A percentile compares a stretch with the other conserved stretches of the same genome.
phyloP scores from a whole-genome alignment of 129 eudicot species.

The Apium graveolens region DNA sequence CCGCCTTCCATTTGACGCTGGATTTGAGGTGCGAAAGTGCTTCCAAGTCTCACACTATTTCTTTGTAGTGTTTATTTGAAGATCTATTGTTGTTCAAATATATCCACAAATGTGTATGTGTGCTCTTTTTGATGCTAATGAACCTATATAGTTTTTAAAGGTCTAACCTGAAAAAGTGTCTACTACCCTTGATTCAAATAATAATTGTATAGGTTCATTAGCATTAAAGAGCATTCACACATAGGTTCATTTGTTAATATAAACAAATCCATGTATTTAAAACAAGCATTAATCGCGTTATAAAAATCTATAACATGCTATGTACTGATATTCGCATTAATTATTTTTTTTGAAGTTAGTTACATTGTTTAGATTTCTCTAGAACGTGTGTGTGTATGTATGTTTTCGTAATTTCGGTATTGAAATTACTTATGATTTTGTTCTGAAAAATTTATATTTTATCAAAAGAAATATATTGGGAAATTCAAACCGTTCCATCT shows the following conservation, averaged over 20 bases:
- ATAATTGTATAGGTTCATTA: not conserved
- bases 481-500: not conserved
- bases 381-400: not conserved
- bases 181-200: not conserved
- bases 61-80: not conserved
- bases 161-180: not conserved
- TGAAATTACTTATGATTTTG: not conserved
- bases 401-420: not conserved
- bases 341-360: not conserved
- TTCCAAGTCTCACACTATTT: not conserved
- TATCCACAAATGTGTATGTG: not conserved
- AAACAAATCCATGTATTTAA: not conserved
- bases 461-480: not conserved
- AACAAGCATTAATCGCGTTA: not conserved
- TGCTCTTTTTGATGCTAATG: not conserved
- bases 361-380: not conserved
- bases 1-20: constrained; percentile 85
- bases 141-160: not conserved
- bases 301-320: not conserved
- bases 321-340: not conserved
- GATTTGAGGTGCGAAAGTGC: constrained; percentile 63
- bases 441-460: not conserved
- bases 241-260: not conserved
- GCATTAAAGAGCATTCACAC: not conserved
- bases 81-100: not conserved